phyloP scores from a whole-genome alignment of 2,329 filamentous ascomycete genomes.

The Chaetomium globosum region DNA sequence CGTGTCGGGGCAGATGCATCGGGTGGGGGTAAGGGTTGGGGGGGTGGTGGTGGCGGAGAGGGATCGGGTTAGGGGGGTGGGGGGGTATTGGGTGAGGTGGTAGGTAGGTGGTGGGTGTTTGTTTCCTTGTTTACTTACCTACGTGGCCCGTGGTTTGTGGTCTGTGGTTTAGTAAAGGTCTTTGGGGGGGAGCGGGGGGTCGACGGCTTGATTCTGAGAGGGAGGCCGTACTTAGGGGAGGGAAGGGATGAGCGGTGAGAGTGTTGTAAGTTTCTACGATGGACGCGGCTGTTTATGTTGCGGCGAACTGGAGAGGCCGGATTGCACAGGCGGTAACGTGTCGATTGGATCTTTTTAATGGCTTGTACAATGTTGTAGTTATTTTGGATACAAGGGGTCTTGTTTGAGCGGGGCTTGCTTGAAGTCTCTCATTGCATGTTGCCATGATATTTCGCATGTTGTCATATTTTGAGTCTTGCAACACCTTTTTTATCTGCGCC shows the following conservation, averaged over 20 bases:
- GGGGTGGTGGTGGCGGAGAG: conserved; percentile 27
- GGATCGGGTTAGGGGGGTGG: conserved; percentile 32
- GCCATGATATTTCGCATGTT: background rate
- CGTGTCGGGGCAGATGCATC: conserved; percentile 27
- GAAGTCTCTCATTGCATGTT: background rate
- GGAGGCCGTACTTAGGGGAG: background rate
- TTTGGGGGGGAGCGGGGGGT: too few species aligned
- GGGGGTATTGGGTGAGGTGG: conserved; percentile 35
- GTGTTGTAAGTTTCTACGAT: background rate
- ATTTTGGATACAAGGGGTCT: background rate
- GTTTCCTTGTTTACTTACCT: too few species aligned
- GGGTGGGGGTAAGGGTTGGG: conserved; percentile 29
- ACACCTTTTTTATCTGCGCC: background rate
- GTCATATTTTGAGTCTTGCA: background rate
- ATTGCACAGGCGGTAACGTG: background rate
- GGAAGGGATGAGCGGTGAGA: background rate
- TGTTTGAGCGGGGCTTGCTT: background rate
- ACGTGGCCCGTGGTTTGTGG: too few species aligned
- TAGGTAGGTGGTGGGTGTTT: conserved; percentile 1
- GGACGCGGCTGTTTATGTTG: background rate
- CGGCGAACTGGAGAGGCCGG: background rate
- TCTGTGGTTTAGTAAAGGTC: too few species aligned
- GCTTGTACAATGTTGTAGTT: background rate
- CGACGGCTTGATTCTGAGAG: too few species aligned
- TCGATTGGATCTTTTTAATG: background rate